Base-by-base conservation (phyloP, 2,329 filamentous ascomycete species). In the Phoma herbarum region DNA sequence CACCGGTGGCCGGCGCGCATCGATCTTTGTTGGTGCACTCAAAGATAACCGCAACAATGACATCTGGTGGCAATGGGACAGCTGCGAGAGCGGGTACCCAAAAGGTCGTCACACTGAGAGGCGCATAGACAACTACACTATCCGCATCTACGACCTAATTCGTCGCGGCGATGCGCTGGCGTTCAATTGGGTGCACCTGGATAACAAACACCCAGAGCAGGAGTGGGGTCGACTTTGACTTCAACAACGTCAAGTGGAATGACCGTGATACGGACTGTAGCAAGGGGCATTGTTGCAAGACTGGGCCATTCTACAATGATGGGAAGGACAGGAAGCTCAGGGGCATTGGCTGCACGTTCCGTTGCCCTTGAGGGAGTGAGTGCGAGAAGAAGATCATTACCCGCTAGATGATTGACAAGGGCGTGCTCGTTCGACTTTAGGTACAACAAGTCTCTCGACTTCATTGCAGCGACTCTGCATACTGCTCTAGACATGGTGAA, bases 141-240 rank as follows among this genome's bases (percentile, higher is more conserved):
- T 31, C 14, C 28, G 22, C 28, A 42, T 42, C 37, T 51, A 42
- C 18, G 11, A 43, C 7, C 2, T 51, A 18, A 51, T 33, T 3
- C 25, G 12, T 8, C 12, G 18, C 1, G 37, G 48, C 11, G 37
- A 42, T 4, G 4, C 6, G 11, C 12, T 42, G 10, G n/a, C 12
- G 2, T 42, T 51, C 26, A n/a, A 11, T 4, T 31, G 48, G 37
- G 11, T n/a, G 7, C 48, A 51, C 20, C n/a, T 23, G 1, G 33
- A 51, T 6, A 10, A 31, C 14, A 23, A n/a, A 0, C 28, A 42
- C 18, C 20, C 18, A 6, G 26, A 20, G n/a, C 10, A 31, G 10
- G 25, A 51, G 26, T 51, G 48, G 48, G 48, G 41, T 42, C n/a
- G 26, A 25, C 5, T 33, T 43, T 2, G 16, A 35, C 22, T 43